phyloP scores from a whole-genome alignment of 1,284 basidiomycete species.

The Apiotrichum gracile region DNA sequence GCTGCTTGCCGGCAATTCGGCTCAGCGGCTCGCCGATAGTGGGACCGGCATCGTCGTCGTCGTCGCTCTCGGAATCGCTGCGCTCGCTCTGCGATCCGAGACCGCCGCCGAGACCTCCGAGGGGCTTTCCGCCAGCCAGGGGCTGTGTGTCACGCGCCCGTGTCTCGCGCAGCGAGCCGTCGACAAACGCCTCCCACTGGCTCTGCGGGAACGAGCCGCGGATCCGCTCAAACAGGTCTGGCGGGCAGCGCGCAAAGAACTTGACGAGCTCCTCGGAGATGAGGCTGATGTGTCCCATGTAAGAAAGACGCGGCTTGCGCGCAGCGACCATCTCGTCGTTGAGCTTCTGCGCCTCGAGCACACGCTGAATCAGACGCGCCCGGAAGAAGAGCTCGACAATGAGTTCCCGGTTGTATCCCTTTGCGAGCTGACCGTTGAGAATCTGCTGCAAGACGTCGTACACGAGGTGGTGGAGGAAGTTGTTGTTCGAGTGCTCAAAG shows the following conservation, averaged over 20 bases:
- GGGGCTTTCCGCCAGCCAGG: slow-evolving; percentile 63
- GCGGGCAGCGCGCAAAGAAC: slow-evolving; percentile 68
- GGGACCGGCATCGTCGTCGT: slow-evolving; percentile 25
- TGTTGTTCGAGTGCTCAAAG: slow-evolving; percentile 95
- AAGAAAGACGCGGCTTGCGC: slow-evolving; percentile 64
- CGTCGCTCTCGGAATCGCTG: slow-evolving; percentile 26
- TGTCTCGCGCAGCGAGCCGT: slow-evolving; percentile 74
- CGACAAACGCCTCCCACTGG: slow-evolving; percentile 82
- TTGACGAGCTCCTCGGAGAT: slow-evolving; percentile 55
- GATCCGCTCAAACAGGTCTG: slow-evolving; percentile 64
- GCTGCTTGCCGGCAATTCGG: slow-evolving; percentile 23
- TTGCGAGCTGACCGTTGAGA: slow-evolving; percentile 74
- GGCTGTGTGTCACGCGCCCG: slow-evolving; percentile 71
- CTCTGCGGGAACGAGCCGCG: slow-evolving; percentile 63
- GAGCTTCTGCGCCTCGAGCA: slow-evolving; percentile 71
- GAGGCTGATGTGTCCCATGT: slow-evolving; percentile 94
- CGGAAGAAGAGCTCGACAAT: slow-evolving; percentile 74
- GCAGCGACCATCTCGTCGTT: slow-evolving; percentile 55
- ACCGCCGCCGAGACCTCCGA: slow-evolving; percentile 13
- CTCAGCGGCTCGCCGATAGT: slow-evolving; percentile 40
- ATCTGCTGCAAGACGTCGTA: slow-evolving; percentile 97
- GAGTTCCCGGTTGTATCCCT: slow-evolving; percentile 71
- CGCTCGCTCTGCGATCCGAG: slow-evolving; percentile 11
- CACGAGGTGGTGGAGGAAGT: slow-evolving; percentile 94
- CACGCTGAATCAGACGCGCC: slow-evolving; percentile 68